Conservation (phyloP, 176 grass and related monocot species). For the Musa acuminata region DNA sequence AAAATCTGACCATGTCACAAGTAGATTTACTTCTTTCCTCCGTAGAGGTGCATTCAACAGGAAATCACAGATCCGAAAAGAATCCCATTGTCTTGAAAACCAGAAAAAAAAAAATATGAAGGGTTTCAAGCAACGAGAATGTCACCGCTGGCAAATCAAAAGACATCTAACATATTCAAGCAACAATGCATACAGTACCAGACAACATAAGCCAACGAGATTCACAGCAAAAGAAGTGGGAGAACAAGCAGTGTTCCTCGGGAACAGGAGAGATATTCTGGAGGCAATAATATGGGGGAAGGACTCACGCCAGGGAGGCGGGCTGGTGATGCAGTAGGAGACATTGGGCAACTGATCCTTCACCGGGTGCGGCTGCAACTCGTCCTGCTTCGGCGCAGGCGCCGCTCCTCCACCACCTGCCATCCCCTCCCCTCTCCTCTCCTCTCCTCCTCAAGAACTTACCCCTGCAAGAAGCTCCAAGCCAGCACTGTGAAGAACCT, state of each 20-base stretch:
- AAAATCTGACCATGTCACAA: neutral
- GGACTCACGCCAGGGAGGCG: conserved; percentile 89
- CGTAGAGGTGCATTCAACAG: neutral
- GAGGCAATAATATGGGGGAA: neutral
- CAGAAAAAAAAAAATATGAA: neutral
- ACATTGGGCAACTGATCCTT: conserved; percentile 78
- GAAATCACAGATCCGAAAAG: neutral
- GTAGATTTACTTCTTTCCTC: too few species aligned
- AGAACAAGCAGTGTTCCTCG: neutral
- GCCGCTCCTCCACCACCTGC: conserved; percentile 53
- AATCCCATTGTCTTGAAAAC: neutral
- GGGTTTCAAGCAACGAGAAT: neutral
- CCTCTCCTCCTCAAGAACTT: neutral
- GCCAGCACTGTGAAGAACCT: neutral
- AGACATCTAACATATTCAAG: too few species aligned
- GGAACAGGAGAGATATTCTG: neutral
- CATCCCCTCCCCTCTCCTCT: conserved; percentile 31
- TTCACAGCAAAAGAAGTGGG: neutral
- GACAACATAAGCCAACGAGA: neutral
- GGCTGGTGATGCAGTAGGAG: conserved; percentile 96
- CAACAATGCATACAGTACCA: neutral
- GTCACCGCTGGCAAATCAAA: neutral
- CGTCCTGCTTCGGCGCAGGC: conserved; percentile 81
- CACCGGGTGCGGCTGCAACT: conserved; percentile 83
- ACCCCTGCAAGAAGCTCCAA: neutral